phyloP scores from a whole-genome alignment of 805 yeast genomes.

The Wickerhamomyces bisporus region DNA sequence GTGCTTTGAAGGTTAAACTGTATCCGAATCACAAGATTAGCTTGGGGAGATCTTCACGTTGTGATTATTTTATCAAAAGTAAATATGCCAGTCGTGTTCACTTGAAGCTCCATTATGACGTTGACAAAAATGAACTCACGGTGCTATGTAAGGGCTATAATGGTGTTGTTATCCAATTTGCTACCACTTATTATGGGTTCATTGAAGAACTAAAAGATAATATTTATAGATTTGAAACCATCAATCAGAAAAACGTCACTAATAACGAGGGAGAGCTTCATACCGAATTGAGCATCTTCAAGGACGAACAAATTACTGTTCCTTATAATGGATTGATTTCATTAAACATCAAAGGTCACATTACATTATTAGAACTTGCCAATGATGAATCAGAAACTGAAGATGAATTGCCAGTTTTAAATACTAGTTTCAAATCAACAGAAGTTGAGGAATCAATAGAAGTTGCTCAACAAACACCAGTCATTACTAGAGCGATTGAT shows the following conservation, averaged over 20 bases:
- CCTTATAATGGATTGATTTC: conserved; percentile 59
- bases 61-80: conserved; percentile 39
- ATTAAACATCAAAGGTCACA: conserved; percentile 68
- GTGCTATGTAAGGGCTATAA: conserved; percentile 78
- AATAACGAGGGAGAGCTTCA: conserved; percentile 12
- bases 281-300: conserved; percentile 45
- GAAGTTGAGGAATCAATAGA: not conserved
- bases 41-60: conserved; percentile 59
- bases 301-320: conserved; percentile 58
- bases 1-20: conserved; percentile 15
- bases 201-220: conserved; percentile 16
- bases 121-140: conserved; percentile 35
- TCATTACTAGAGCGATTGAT: no score
- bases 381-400: conserved; percentile 38
- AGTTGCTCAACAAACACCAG: not conserved
- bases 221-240: conserved; percentile 20
- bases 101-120: conserved; percentile 42
- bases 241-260: conserved; percentile 6
- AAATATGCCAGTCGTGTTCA: conserved; percentile 67
- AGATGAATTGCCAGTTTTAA: conserved; percentile 28
- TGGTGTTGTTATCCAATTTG: conserved; percentile 67
- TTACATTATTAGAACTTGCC: conserved; percentile 45
- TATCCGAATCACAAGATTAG: conserved; percentile 15
- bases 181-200: conserved; percentile 37
- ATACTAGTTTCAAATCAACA: not conserved